Evolutionary conservation across 257 asterid genomes (phyloP).

Genomic region (Jacaranda copaia): DNA sequence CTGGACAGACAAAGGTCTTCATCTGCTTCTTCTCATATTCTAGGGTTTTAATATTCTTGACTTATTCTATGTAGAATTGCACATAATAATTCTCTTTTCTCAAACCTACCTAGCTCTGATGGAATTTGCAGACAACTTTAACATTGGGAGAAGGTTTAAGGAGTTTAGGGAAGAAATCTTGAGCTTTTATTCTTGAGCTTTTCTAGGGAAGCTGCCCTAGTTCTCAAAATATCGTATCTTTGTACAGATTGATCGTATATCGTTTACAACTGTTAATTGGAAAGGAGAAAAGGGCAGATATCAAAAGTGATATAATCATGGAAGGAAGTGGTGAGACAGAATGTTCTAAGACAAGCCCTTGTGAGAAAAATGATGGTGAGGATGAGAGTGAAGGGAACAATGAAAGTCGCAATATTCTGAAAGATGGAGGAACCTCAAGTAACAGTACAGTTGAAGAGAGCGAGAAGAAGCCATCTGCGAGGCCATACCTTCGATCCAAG

Average conservation of each 20-base stretch:
- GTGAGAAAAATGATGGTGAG: slow-evolving; percentile 46
- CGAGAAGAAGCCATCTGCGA: slow-evolving; percentile 62
- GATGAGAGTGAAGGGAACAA: slow-evolving; percentile 42
- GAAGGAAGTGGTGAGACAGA: slow-evolving; percentile 56
- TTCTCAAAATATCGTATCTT: slow-evolving; percentile 5
- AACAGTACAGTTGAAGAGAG: slow-evolving; percentile 74
- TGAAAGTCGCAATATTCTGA: slow-evolving; percentile 37
- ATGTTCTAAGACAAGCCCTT: slow-evolving; percentile 48
- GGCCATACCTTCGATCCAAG: slow-evolving; percentile 91
- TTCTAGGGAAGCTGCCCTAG: slow-evolving; percentile 37
- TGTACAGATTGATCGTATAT: slow-evolving; percentile 33
- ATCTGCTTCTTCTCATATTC: slow-evolving; percentile 48
- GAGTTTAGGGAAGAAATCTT: too few relatives aligned
- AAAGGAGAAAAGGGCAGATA: not conserved
- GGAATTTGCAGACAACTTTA: slow-evolving; percentile 25
- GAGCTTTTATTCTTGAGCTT: slow-evolving; percentile 7
- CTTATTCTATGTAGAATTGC: slow-evolving; percentile 36
- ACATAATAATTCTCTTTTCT: slow-evolving; percentile 34
- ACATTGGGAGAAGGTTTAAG: slow-evolving; percentile 5
- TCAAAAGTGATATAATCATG: slow-evolving; percentile 16
- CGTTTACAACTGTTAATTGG: not conserved
- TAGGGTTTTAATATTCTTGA: slow-evolving; percentile 67
- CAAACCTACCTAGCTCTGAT: slow-evolving; percentile 2
- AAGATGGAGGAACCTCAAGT: slow-evolving; percentile 83
- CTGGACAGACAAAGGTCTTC: slow-evolving; percentile 35